A percentile compares a stretch with the other conserved stretches of the same genome.
phyloP scores from a whole-genome alignment of 1,284 basidiomycete species.

The Ceratobasidium sp. region DNA sequence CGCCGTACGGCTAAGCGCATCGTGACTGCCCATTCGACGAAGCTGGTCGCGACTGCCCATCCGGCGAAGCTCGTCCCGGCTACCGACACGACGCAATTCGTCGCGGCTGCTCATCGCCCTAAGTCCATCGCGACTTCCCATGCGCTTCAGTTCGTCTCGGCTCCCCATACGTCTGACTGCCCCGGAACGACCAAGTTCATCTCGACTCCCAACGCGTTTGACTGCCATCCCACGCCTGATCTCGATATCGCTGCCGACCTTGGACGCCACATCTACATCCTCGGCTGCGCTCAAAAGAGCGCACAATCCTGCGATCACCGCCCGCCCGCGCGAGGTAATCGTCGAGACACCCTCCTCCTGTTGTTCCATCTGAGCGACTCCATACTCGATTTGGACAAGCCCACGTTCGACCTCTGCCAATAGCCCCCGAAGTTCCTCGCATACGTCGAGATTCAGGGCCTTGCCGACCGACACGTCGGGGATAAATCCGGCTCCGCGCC shows the following conservation, averaged over 20 bases:
- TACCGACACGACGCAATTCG: constrained; percentile 6
- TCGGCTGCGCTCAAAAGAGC: constrained; percentile 64
- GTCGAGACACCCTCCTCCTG: constrained; percentile 10
- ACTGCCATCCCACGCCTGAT: constrained; percentile 50
- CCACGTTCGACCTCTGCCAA: constrained; percentile 23
- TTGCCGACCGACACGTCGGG: constrained; percentile 51
- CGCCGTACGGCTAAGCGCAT: constrained; percentile 10
- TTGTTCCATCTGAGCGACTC: background rate
- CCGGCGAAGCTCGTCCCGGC: constrained; percentile 19
- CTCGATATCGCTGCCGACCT: constrained; percentile 79
- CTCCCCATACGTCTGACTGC: background rate
- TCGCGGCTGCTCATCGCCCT: background rate
- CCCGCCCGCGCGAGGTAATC: constrained; percentile 41
- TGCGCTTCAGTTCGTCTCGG: constrained; percentile 42
- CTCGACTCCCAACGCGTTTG: constrained; percentile 58
- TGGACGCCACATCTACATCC: constrained; percentile 75
- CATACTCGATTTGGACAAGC: constrained; percentile 17
- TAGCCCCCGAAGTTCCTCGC: constrained; percentile 12
- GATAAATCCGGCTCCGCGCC: constrained; percentile 74
- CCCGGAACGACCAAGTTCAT: background rate
- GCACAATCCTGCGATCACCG: constrained; percentile 41
- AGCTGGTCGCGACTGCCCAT: constrained; percentile 27
- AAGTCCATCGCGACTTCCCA: constrained; percentile 2
- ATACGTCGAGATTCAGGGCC: constrained; percentile 49
- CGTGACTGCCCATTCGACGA: constrained; percentile 22